Conservation (phyloP, 2,329 filamentous ascomycete species). For the Ascochyta fabae region DNA sequence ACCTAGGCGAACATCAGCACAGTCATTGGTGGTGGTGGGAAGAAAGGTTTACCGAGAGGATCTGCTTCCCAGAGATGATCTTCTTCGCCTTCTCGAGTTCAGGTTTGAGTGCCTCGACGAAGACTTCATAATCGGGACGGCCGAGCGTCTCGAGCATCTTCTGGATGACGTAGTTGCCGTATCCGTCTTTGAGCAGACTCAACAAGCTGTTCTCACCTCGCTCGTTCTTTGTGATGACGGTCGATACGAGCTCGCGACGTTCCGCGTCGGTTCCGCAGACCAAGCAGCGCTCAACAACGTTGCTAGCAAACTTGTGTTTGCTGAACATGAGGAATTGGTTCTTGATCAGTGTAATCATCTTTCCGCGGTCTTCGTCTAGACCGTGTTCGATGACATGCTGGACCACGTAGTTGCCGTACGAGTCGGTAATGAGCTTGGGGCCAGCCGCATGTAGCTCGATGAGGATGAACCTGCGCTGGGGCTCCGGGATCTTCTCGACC, state of each 20-base stretch:
- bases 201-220: conserved; percentile 75
- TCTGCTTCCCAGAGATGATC: conserved; percentile 52
- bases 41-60: conserved; percentile 43
- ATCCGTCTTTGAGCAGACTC: conserved; percentile 85
- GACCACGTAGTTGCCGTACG: conserved; percentile 95
- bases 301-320: conserved; percentile 96
- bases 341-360: conserved; percentile 76
- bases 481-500: conserved; percentile 78
- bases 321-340: conserved; percentile 75
- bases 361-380: conserved; percentile 71
- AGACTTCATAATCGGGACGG: conserved; percentile 50
- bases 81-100: conserved; percentile 55
- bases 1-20: conserved; percentile 38
- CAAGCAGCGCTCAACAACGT: conserved; percentile 95
- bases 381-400: conserved; percentile 90
- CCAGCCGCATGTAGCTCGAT: conserved; percentile 78
- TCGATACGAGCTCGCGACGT: conserved; percentile 68
- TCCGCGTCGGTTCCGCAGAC: conserved; percentile 73
- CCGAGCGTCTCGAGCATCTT: conserved; percentile 69
- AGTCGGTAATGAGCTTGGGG: conserved; percentile 76
- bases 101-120: conserved; percentile 52
- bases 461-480: conserved; percentile 75
- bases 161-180: conserved; percentile 95
- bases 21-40: neutral
- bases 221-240: conserved; percentile 56